Evolutionary conservation across 2,329 filamentous ascomycete genomes (phyloP), one percentile per base, ranked within the genome.

Genomic region (Didymella glomerata): DNA sequence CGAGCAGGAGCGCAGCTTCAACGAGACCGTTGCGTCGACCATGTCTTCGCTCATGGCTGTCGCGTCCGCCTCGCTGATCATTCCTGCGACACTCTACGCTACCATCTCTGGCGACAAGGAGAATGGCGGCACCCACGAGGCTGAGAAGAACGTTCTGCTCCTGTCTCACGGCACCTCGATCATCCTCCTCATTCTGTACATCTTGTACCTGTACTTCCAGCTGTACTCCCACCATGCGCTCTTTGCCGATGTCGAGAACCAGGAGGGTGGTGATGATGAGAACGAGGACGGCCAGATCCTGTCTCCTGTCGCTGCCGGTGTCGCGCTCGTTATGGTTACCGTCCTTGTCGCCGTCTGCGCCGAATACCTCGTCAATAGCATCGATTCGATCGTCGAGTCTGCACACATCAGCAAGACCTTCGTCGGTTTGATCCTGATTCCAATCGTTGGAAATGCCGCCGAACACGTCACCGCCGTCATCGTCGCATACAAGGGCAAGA

Each of bases 1-100:
- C 51, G 77, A 79, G 54, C 67, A 72, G 45, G 78, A 83, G 70
- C 77, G 78, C 69, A 69, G 53, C 32, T 95, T 94, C 78, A 90
- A 92, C 63, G 83, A 84, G 10, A 92, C 89, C 6, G 91, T 91
- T 49, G 91, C 91, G 36, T 90, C 91, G 66, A 93, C 91, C 40
- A 93, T 87, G 84, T 86, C 84, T 0, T 87, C 83, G 5, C 77
- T 86, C 50, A 85, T 86, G 82, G 83, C 83, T 24, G 83, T 86
- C 61, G 80, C 83, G 25, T 80, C 80, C 30, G 83, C 83, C 10
- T 85, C 80, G 24, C 75, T 84, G 30, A 83, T 84, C 74, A 83
- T 84, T 59, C 82, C 82, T 9, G 82, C 82, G 3, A 83, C 82
- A 18, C 80, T 84, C 36, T 84, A 83, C 68, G 80, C 81, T 13